Base-by-base conservation (phyloP, 2,329 filamentous ascomycete species). In the Penicillium psychrosexuale region DNA sequence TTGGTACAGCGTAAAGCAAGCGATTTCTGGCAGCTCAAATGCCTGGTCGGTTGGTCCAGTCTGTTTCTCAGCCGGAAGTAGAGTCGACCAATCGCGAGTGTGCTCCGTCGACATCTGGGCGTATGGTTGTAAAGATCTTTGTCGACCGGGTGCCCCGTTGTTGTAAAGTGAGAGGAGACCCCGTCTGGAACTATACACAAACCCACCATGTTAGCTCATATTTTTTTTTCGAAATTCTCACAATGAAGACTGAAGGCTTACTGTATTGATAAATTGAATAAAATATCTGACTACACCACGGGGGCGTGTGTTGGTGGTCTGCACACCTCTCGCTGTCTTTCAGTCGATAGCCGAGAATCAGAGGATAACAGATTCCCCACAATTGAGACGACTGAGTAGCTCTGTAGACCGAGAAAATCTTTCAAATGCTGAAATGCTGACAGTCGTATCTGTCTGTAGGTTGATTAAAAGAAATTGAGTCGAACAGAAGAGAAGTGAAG, bases 81-180 rank as follows among this genome's bases (percentile, higher is more conserved):
- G 30, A 8, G 17, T 45, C 7, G 30, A 34, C 43, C 43, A 45
- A 8, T 45, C 30, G 13, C 43, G 43, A 34, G 30, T 45, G 30
- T 45, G 43, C 19, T 34, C 30, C 6, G 8, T 2, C 24, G 30
- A 22, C 43, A 45, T 45, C 3, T 45, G 24, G 43, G 13, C 5
- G 13, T 45, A 13, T 22, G 0, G 30, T 44, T 24, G 30, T 11
- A 30, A 3, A 9, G 2, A 11, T 5, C 12, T 45, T 7, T 31
- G 7, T 31, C 17, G 8, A 31, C 17, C 9, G 28, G 6, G 15
- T 44, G 28, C 19, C 17, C 13, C 8, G 28, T 45, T 15, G 43
- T n/a, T 4, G 30, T 8, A 45, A 33, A 45, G 43, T 45, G 43
- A 45, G 19, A 45, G 19, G 17, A 19, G 24, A 34, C 8, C 8